These are phyloP conservation scores for Xylaria polymorpha DNA, from an alignment of 2,329 filamentous ascomycete genomes.

Conservation along the genomic window DNA sequence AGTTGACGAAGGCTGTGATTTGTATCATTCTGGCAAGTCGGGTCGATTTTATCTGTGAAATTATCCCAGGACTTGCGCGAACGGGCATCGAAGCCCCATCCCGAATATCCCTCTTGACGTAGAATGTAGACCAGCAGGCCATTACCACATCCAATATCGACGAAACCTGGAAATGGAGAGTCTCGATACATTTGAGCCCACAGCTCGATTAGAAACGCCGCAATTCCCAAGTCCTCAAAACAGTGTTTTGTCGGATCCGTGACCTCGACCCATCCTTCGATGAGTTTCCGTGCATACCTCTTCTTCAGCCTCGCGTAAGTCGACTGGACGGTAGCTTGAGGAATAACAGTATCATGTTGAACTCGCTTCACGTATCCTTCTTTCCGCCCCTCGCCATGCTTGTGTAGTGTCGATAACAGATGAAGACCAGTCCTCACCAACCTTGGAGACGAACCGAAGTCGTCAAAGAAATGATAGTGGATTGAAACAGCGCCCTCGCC, in stretches of 20 bases:
- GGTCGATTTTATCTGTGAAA: constrained; percentile 59
- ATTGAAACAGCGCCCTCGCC: constrained; percentile 65
- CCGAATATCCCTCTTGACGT: constrained; percentile 80
- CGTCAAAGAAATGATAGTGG: constrained; percentile 67
- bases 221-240: constrained; percentile 92
- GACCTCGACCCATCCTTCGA: constrained; percentile 82
- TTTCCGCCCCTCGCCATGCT: constrained; percentile 75
- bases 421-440: constrained; percentile 75
- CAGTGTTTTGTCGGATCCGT: constrained; percentile 93
- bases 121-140: constrained; percentile 89
- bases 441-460: constrained; percentile 54
- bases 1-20: constrained; percentile 56
- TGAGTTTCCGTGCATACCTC: constrained; percentile 77
- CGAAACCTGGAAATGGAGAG: constrained; percentile 81
- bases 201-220: constrained; percentile 90
- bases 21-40: constrained; percentile 38
- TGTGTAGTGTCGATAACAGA: constrained; percentile 75
- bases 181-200: constrained; percentile 84
- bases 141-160: constrained; percentile 96
- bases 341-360: constrained; percentile 83
- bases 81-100: constrained; percentile 95
- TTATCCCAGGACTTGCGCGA: constrained; percentile 83
- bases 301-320: constrained; percentile 84
- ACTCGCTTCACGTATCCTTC: constrained; percentile 83
- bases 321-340: constrained; percentile 81